Base-by-base conservation (phyloP, 805 yeast genomes). In the Starmera dryadoides region DNA sequence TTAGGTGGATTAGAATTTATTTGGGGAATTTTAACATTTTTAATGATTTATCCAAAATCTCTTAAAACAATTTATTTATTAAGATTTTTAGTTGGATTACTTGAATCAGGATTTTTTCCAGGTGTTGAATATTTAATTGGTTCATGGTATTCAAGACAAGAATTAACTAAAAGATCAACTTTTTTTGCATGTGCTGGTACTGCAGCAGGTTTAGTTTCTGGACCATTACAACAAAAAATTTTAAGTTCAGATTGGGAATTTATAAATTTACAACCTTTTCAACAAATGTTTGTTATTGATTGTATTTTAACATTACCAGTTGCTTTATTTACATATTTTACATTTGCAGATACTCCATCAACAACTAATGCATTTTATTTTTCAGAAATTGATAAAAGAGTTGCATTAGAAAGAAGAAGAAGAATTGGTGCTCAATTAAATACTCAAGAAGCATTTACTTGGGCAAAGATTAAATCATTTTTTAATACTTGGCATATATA, bases 401-500 rank as follows among this genome's bases (percentile, higher is more conserved):
- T 73, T 30, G 77, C 75, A 0, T 54, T 70, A 41, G 75, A 69
- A 45, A 61, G 79, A 54, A 52, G 72, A 46, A 55, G 66, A 47
- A 40, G 63, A 35, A 54, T 57, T 38, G 66, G 68, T 17, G 70
- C 71, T 14, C 70, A 61, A 44, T 57, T 68, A 45, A 69, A 68
- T 39, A 59, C 63, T 4, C 53, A 67, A 49, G 62, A 60, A 26
- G 62, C 58, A 20, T 70, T 69, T 47, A 64, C 75, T 3, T 52
- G 59, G 59, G 35, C 40, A 6, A 68, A 64, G 42, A 58, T 71
- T 42, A 68, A 63, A 39, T 38, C 62, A 1, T 66, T 64, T 45
- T 70, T 71, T 56, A 58, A 46, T 41, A 67, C 75, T 4, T 72
- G 78, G 78, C 77, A 72, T 52, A 56, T 67, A 18, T 65, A 50